These are phyloP conservation scores for Ceratocystiopsis minuta DNA, from an alignment of 2,329 filamentous ascomycete species.

Conservation along the genomic window DNA sequence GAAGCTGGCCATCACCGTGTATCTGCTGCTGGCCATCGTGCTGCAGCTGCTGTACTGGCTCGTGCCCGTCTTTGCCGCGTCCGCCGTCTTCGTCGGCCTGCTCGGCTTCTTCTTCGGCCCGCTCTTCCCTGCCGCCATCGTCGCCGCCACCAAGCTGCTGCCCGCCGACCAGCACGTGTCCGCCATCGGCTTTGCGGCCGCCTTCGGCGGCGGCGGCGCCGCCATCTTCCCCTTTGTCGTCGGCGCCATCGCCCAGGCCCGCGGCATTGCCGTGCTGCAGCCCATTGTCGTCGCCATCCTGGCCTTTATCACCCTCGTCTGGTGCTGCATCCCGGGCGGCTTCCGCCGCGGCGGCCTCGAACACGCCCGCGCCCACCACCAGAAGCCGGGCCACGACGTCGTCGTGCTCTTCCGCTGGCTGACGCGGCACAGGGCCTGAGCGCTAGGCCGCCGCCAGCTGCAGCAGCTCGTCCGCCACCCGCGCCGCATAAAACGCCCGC, in stretches of 20 bases:
- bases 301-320: conserved; percentile 24
- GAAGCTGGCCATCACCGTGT: conserved; percentile 43
- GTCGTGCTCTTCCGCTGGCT: conserved; percentile 7
- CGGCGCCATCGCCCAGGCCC: conserved; percentile 44
- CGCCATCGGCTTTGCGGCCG: conserved; percentile 65
- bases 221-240: conserved; percentile 49
- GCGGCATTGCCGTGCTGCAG: conserved; percentile 38
- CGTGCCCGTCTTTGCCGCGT: conserved; percentile 57
- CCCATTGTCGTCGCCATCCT: conserved; percentile 34
- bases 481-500: conserved; percentile 55
- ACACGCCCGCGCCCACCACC: conserved; percentile 18
- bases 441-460: conserved; percentile 3
- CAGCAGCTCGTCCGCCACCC: conserved; percentile 50
- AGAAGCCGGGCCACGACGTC: conserved; percentile 19
- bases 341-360: conserved; percentile 20
- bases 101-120: conserved; percentile 69
- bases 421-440: not conserved
- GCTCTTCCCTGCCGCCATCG: conserved; percentile 57
- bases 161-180: conserved; percentile 57
- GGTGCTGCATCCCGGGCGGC: conserved; percentile 22
- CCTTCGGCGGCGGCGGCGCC: conserved; percentile 57
- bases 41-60: conserved; percentile 67
- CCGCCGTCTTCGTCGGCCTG: conserved; percentile 50
- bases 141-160: conserved; percentile 56
- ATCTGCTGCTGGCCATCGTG: conserved; percentile 43